These are phyloP conservation scores for Cichorium intybus DNA, from an alignment of 140 eudicot genomes.

Conservation along the genomic window DNA sequence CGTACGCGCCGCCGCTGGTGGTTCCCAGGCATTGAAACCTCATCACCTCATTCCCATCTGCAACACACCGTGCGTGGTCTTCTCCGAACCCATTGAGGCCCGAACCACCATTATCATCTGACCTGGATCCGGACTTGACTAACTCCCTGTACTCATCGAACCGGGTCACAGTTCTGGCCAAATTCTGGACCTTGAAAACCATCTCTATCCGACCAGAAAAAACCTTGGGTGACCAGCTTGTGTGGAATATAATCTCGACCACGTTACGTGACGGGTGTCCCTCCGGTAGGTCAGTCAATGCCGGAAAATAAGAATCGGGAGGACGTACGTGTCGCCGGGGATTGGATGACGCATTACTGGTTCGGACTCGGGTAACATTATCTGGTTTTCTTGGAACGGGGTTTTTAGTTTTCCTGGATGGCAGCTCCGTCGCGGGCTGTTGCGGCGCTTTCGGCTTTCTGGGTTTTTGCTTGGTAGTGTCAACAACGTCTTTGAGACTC, in stretches of 20 bases:
- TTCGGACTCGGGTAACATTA: conserved; percentile 19
- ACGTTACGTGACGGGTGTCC: conserved; percentile 92
- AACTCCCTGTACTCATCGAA: conserved; percentile 77
- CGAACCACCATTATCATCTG: conserved; percentile 14
- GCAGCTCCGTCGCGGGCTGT: conserved; percentile 7
- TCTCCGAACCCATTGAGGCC: conserved; percentile 32
- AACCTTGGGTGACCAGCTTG: conserved; percentile 68
- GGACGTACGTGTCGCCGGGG: conserved; percentile 35
- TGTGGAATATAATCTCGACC: conserved; percentile 80
- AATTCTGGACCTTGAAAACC: conserved; percentile 77
- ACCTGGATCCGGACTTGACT: conserved; percentile 40
- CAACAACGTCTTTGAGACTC: conserved; percentile 60
- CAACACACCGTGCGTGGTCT: conserved; percentile 82
- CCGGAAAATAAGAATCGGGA: conserved; percentile 47
- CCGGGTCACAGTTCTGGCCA: conserved; percentile 67
- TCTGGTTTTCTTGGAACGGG: conserved; percentile 45
- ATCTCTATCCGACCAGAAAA: conserved; percentile 80
- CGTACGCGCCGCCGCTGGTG: conserved; percentile 49
- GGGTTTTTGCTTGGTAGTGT: conserved; percentile 31
- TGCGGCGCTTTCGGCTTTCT: conserved; percentile 31
- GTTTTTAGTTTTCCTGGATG: conserved; percentile 4
- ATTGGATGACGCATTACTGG: conserved; percentile 14
- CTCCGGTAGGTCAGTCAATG: conserved; percentile 67
- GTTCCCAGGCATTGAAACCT: conserved; percentile 86
- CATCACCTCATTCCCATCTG: conserved; percentile 97